Conservation (phyloP, 2,329 filamentous ascomycete species). For the Nemania sp. region DNA sequence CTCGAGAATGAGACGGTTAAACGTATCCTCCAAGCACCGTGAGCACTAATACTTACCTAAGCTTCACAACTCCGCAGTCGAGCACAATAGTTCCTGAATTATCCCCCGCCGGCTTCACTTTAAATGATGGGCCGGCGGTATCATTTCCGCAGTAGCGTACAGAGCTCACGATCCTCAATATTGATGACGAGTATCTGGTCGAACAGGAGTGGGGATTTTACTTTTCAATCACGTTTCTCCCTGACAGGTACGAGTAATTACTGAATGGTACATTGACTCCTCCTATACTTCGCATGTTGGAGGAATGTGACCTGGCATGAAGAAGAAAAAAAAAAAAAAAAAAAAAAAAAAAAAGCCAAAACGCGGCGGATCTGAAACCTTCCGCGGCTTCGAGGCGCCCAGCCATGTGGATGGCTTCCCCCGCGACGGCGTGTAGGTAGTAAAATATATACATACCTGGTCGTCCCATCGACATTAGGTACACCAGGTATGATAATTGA, state of each 20-base stretch:
- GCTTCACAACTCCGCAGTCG: constrained; percentile 7
- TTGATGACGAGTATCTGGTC: constrained; percentile 12
- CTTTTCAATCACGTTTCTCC: neutral
- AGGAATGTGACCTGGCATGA: constrained; percentile 4
- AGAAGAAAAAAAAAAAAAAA: constrained; percentile 7
- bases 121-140: constrained; percentile 11
- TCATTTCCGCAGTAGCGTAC: constrained; percentile 4
- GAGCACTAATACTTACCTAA: neutral
- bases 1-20: constrained; percentile 14
- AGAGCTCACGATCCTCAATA: constrained; percentile 9
- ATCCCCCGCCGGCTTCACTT: constrained; percentile 18
- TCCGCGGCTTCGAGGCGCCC: constrained; percentile 5
- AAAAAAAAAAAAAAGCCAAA: neutral
- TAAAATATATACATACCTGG: neutral
- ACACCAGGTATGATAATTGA: neutral
- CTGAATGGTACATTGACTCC: constrained; percentile 12
- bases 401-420: constrained; percentile 27
- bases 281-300: too few species aligned
- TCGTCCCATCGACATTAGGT: constrained; percentile 15
- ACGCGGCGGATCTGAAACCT: neutral
- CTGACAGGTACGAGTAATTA: constrained; percentile 6
- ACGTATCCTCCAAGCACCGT: constrained; percentile 5
- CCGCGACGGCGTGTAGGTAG: constrained; percentile 10
- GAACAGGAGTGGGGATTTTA: constrained; percentile 9
- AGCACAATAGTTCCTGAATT: neutral